Percentiles rank a stretch among this genome's conserved stretches.
phyloP scores from a whole-genome alignment of 345 rosid genomes.

The Pistacia integerrima region DNA sequence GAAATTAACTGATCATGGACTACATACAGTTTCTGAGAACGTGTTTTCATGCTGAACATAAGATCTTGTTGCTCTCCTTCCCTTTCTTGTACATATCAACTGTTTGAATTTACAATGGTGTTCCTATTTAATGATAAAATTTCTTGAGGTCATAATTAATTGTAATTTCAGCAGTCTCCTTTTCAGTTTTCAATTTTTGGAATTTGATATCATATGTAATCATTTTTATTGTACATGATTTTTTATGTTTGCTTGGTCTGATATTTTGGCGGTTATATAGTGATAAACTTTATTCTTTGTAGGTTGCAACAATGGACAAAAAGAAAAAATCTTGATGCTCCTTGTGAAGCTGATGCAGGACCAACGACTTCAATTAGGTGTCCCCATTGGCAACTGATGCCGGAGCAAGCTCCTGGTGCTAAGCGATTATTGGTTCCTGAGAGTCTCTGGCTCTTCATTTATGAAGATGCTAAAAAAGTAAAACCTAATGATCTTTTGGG shows the following conservation, averaged over 20 bases:
- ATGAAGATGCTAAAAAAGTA: slow-evolving; percentile 69
- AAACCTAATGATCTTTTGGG: slow-evolving; percentile 64
- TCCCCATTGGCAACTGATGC: slow-evolving; percentile 76
- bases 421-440: slow-evolving; percentile 83
- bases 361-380: slow-evolving; percentile 78
- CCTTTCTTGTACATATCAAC: background rate
- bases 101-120: slow-evolving; percentile 9
- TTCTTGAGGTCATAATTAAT: background rate
- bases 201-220: background rate
- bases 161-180: background rate
- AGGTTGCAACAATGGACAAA: slow-evolving; percentile 98
- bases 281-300: slow-evolving; percentile 22
- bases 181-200: background rate
- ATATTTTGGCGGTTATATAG: slow-evolving; percentile 2
- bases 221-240: background rate
- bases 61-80: background rate
- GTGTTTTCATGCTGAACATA: too few relatives aligned
- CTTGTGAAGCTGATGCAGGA: slow-evolving; percentile 87
- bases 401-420: slow-evolving; percentile 92
- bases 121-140: background rate
- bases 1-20: background rate
- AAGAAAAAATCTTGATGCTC: slow-evolving; percentile 90
- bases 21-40: background rate
- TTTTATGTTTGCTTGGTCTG: background rate
- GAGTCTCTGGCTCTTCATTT: slow-evolving; percentile 81